Percentiles rank a stretch among this genome's conserved stretches.
These are phyloP conservation scores for Phoenix roebelenii DNA, from an alignment of 176 grass and related monocot genomes.

Conservation along the genomic window DNA sequence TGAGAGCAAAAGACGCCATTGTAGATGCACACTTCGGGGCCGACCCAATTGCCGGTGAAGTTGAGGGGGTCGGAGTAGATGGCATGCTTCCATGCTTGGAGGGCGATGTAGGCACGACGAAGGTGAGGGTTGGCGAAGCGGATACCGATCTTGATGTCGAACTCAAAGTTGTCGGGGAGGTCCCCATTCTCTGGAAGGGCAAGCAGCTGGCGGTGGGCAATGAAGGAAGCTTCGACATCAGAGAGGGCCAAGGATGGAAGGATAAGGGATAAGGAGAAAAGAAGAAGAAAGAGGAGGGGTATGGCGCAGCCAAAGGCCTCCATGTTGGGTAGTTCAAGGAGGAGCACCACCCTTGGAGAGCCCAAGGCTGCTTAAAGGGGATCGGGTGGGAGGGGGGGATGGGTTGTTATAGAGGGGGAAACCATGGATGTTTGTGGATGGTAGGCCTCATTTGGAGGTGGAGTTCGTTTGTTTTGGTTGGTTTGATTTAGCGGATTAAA, in stretches of 20 bases:
- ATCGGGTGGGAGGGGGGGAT: background rate
- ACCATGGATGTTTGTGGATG: too few species aligned
- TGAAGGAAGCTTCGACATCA: constrained; percentile 32
- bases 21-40: constrained; percentile 48
- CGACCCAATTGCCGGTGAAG: constrained; percentile 53
- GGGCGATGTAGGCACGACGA: constrained; percentile 34
- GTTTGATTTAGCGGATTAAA: too few species aligned
- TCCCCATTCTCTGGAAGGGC: constrained; percentile 31
- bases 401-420: constrained; percentile 23
- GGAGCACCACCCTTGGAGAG: constrained; percentile 23
- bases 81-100: constrained; percentile 51
- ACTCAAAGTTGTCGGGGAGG: constrained; percentile 49
- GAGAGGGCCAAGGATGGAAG: constrained; percentile 2
- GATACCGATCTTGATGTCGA: constrained; percentile 41
- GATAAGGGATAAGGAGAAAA: background rate
- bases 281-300: background rate
- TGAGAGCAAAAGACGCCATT: constrained; percentile 38
- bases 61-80: constrained; percentile 77
- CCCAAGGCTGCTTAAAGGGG: constrained; percentile 31
- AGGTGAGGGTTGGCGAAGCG: constrained; percentile 47
- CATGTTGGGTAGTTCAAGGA: constrained; percentile 21
- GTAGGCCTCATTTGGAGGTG: too few species aligned
- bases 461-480: too few species aligned
- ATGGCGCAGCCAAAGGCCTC: constrained; percentile 18
- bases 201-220: constrained; percentile 41